Evolutionary conservation across 1,284 basidiomycete genomes (phyloP).

Genomic region (Ustilago shanxiensis): DNA sequence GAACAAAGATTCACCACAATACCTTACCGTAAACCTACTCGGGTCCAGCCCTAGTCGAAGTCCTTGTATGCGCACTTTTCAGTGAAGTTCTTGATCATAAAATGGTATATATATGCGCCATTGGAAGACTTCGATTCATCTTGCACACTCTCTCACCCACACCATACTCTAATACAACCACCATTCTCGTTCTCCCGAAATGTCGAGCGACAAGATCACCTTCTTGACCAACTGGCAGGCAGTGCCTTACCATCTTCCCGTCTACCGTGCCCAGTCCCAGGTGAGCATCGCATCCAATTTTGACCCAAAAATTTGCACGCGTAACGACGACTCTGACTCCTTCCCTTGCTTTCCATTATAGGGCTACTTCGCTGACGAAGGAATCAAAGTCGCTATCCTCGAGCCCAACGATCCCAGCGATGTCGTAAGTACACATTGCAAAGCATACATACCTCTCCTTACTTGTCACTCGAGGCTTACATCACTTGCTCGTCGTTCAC

Average conservation of each 20-base stretch:
- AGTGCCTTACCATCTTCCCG: slow-evolving; percentile 70
- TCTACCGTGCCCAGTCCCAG: slow-evolving; percentile 70
- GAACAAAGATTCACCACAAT: background rate
- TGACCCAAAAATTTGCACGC: slow-evolving; percentile 8
- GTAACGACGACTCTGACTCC: slow-evolving; percentile 16
- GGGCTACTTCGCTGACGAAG: slow-evolving; percentile 66
- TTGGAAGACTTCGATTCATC: background rate
- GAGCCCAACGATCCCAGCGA: slow-evolving; percentile 68
- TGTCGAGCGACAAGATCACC: slow-evolving; percentile 59
- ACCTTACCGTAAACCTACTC: too few species aligned
- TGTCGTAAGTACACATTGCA: slow-evolving; percentile 41
- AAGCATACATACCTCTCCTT: background rate
- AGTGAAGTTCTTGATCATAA: background rate
- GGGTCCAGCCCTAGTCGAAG: background rate
- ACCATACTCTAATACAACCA: background rate
- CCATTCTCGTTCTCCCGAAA: slow-evolving; percentile 6
- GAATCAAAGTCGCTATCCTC: slow-evolving; percentile 71
- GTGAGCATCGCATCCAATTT: slow-evolving; percentile 22
- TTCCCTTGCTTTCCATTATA: slow-evolving; percentile 1
- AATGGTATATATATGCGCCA: background rate
- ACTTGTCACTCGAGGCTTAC: background rate
- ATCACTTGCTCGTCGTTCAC: too few species aligned
- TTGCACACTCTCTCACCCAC: background rate
- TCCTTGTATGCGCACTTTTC: background rate
- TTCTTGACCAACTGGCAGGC: slow-evolving; percentile 67